Evolutionary conservation across 2,329 filamentous ascomycete species (phyloP).

Genomic region (Apiospora koreana): DNA sequence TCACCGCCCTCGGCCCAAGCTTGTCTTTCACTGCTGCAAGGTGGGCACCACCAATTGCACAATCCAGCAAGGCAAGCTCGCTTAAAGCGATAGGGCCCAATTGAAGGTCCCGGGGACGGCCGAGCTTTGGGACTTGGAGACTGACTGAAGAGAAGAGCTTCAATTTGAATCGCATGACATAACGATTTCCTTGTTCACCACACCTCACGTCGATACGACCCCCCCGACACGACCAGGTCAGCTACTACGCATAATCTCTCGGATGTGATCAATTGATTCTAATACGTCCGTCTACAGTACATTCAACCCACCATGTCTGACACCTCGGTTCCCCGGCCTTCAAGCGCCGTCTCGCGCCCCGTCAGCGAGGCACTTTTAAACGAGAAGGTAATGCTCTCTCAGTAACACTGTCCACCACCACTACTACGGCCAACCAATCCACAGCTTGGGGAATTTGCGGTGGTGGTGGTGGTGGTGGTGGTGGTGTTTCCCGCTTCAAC

Average conservation of each 20-base stretch:
- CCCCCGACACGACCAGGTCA: not conserved
- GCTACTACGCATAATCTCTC: not conserved
- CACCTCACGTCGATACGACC: not conserved
- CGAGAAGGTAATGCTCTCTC: constrained; percentile 76
- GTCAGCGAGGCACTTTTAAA: constrained; percentile 98
- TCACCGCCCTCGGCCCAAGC: not conserved
- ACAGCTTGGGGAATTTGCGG: too few relatives aligned
- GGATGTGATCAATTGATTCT: not conserved
- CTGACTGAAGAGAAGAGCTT: not conserved
- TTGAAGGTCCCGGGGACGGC: not conserved
- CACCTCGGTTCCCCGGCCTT: constrained; percentile 54
- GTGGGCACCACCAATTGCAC: not conserved
- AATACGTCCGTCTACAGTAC: not conserved
- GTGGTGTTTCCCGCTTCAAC: not conserved
- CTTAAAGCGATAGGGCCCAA: constrained; percentile 1
- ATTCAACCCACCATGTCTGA: constrained; percentile 45
- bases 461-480: not conserved
- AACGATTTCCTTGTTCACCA: not conserved
- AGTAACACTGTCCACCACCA: constrained; percentile 19
- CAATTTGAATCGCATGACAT: constrained; percentile 4
- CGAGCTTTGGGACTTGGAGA: not conserved
- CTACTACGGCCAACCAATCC: not conserved
- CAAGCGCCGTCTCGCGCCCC: constrained; percentile 73
- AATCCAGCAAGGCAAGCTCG: not conserved
- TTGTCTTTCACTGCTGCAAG: not conserved